phyloP scores from a whole-genome alignment of 768 basidiomycete genomes.

The Boletus huronensis region DNA sequence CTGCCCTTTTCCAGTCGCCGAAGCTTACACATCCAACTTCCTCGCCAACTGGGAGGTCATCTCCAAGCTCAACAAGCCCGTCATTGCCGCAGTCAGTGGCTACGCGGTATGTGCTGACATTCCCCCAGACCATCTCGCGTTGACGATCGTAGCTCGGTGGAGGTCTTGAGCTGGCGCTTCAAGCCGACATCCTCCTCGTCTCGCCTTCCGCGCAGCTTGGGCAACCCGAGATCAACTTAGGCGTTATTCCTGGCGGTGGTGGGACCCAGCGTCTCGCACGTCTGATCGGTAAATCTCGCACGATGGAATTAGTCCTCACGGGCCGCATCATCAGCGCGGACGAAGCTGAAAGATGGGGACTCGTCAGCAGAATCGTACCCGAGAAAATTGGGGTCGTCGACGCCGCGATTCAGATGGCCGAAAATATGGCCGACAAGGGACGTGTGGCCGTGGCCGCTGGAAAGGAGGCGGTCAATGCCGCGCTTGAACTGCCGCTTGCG shows the following conservation, averaged over 20 bases:
- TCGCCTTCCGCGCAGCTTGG: conserved; percentile 90
- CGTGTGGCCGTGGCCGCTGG: conserved; percentile 78
- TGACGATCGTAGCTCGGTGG: conserved; percentile 75
- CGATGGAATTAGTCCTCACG: conserved; percentile 93
- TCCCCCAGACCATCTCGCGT: neutral
- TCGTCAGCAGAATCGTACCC: conserved; percentile 77
- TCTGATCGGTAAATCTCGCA: conserved; percentile 84
- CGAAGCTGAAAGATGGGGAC: conserved; percentile 85
- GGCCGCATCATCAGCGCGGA: conserved; percentile 77
- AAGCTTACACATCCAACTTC: conserved; percentile 84
- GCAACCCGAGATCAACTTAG: conserved; percentile 95
- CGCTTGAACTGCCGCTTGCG: conserved; percentile 73
- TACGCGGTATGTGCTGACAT: conserved; percentile 63
- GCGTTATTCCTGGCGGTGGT: conserved; percentile 92
- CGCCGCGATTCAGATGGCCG: conserved; percentile 81
- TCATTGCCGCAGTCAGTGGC: conserved; percentile 95
- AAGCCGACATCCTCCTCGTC: conserved; percentile 93
- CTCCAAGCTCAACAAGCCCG: conserved; percentile 76
- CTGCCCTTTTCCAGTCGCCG: conserved; percentile 53
- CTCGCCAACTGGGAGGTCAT: conserved; percentile 81
- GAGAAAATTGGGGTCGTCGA: conserved; percentile 81
- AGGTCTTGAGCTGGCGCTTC: conserved; percentile 93
- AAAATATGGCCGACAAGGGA: conserved; percentile 77
- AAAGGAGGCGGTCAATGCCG: conserved; percentile 95
- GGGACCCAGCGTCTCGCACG: conserved; percentile 88